Percentiles rank a stretch among this genome's conserved stretches.
Conservation (phyloP, 768 basidiomycete genomes). For the Coprinellus aureogranulatus region DNA sequence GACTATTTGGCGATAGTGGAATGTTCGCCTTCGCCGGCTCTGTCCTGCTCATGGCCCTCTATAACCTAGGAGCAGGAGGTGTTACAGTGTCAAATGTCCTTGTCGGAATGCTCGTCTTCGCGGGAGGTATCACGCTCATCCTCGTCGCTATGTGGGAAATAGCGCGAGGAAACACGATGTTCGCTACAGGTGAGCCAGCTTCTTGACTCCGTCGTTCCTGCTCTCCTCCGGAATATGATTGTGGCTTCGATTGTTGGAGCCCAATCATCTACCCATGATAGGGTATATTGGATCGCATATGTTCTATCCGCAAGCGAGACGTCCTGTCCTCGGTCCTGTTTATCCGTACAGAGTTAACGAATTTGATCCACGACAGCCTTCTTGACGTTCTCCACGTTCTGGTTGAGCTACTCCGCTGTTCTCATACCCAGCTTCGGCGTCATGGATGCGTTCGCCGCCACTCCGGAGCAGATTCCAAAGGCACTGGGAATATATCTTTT, state of each 20-base stretch:
- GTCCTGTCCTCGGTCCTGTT: too few species aligned
- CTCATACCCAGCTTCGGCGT: slow-evolving; percentile 7
- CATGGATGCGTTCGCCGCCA: slow-evolving; percentile 1
- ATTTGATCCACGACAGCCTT: background rate
- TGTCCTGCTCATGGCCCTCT: slow-evolving; percentile 1
- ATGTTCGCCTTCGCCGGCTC: slow-evolving; percentile 12
- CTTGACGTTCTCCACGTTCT: slow-evolving; percentile 11
- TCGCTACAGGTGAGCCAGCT: slow-evolving; percentile 7
- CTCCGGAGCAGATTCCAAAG: slow-evolving; percentile 4
- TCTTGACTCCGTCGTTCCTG: too few species aligned
- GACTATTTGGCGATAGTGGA: background rate
- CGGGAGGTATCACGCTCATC: slow-evolving; percentile 1
- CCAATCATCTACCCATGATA: too few species aligned
- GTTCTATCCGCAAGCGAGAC: too few species aligned
- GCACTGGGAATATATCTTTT: slow-evolving; percentile 10
- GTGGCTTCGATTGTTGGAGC: too few species aligned
- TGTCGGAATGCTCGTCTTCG: slow-evolving; percentile 12
- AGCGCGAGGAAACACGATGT: slow-evolving; percentile 9
- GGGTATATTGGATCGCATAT: too few species aligned
- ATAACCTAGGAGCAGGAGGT: slow-evolving; percentile 10
- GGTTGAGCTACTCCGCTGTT: slow-evolving; percentile 7
- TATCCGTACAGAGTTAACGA: too few species aligned
- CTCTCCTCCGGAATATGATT: background rate
- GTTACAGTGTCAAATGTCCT: slow-evolving; percentile 8
- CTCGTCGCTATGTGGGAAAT: slow-evolving; percentile 7